Percentiles rank a stretch among this genome's conserved stretches.
Evolutionary conservation across 1,139 yeast genomes (phyloP).

Genomic region (Geotrichum macrosporum): DNA sequence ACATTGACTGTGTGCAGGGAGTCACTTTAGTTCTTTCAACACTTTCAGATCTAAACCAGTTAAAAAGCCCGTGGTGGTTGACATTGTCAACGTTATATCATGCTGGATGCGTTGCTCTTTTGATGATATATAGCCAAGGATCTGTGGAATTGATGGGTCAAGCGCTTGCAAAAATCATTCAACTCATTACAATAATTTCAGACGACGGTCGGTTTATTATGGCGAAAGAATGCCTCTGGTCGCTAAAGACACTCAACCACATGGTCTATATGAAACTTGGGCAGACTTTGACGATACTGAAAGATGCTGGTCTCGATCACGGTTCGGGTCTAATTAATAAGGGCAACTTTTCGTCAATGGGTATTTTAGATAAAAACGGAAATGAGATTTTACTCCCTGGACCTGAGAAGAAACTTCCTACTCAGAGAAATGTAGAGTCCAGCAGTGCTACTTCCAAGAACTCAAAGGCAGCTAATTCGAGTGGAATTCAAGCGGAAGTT

Average conservation of each 20-base stretch:
- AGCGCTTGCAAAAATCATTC: conserved; percentile 28
- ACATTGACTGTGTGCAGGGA: conserved; percentile 25
- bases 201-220: conserved; percentile 49
- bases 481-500: not conserved
- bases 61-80: conserved; percentile 52
- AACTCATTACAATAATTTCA: conserved; percentile 39
- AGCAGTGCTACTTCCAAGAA: not conserved
- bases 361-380: conserved; percentile 25
- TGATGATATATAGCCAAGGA: conserved; percentile 45
- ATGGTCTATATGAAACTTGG: conserved; percentile 47
- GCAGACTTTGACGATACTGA: conserved; percentile 42
- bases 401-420: not conserved
- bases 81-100: conserved; percentile 47
- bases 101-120: conserved; percentile 46
- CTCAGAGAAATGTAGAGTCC: too few relatives aligned
- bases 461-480: not conserved
- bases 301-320: conserved; percentile 51
- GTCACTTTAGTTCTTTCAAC: conserved; percentile 38
- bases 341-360: conserved; percentile 42
- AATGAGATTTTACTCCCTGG: conserved; percentile 15
- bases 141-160: conserved; percentile 26
- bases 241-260: conserved; percentile 53
- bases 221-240: conserved; percentile 65
- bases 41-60: conserved; percentile 28
- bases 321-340: conserved; percentile 53